Percentiles rank a stretch among this genome's conserved stretches.
phyloP scores from a whole-genome alignment of 2,329 filamentous ascomycete genomes.

The Rhynchosporium secalis region DNA sequence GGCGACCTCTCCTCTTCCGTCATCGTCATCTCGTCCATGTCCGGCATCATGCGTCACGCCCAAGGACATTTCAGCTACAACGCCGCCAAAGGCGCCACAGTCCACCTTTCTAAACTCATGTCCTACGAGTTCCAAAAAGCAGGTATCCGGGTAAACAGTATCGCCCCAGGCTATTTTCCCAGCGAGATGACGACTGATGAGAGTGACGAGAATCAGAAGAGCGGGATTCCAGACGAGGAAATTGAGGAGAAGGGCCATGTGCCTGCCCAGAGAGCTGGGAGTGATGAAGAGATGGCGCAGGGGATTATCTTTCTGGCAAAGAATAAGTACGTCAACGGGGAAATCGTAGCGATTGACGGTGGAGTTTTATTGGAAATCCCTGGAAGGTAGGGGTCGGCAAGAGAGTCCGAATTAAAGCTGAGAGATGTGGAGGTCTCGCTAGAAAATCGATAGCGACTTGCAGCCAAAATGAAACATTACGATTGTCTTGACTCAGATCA shows the following conservation, averaged over 20 bases:
- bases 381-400: conserved; percentile 17
- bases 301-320: conserved; percentile 53
- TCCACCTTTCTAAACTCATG: conserved; percentile 57
- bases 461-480: not conserved
- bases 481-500: no score
- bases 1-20: conserved; percentile 32
- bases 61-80: conserved; percentile 40
- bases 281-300: conserved; percentile 52
- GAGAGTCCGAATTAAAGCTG: no score
- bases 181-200: conserved; percentile 55
- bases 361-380: conserved; percentile 46
- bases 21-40: conserved; percentile 37
- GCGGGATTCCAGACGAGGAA: conserved; percentile 50
- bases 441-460: not conserved
- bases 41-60: conserved; percentile 34
- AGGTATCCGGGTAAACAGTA: conserved; percentile 56
- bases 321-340: conserved; percentile 44
- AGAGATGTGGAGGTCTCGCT: no score
- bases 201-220: conserved; percentile 52
- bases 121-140: conserved; percentile 53
- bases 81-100: conserved; percentile 49
- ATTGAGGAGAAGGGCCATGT: conserved; percentile 53
- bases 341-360: conserved; percentile 50
- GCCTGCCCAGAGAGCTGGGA: conserved; percentile 50
- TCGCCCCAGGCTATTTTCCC: conserved; percentile 58